Evolutionary conservation across 1,284 basidiomycete genomes (phyloP).

Genomic region (Pterulicium gracile): DNA sequence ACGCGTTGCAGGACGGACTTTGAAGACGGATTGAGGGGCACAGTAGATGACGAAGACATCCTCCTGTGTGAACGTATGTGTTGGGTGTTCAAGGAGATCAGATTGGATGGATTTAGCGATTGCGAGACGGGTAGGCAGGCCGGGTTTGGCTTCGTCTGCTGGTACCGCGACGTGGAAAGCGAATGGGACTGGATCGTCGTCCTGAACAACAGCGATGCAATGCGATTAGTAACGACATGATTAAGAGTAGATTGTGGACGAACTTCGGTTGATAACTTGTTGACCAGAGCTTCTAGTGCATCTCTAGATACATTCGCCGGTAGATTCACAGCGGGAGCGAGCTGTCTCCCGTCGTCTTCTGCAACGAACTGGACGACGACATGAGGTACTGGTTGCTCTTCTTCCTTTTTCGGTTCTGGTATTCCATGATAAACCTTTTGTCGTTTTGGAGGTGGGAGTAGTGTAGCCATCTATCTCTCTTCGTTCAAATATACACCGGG

Average conservation of each 20-base stretch:
- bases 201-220: slow-evolving; percentile 29
- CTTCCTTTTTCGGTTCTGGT: slow-evolving; percentile 49
- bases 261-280: slow-evolving; percentile 71
- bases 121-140: slow-evolving; percentile 67
- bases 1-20: slow-evolving; percentile 85
- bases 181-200: slow-evolving; percentile 85
- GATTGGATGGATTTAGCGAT: slow-evolving; percentile 71
- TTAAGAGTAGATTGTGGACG: slow-evolving; percentile 12
- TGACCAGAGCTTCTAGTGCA: slow-evolving; percentile 76
- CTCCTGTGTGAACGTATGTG: slow-evolving; percentile 70
- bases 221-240: slow-evolving; percentile 11
- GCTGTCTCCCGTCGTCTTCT: slow-evolving; percentile 68
- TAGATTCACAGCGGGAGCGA: slow-evolving; percentile 81
- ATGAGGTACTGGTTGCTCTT: slow-evolving; percentile 42
- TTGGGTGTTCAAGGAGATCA: slow-evolving; percentile 68
- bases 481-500: too few relatives aligned
- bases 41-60: slow-evolving; percentile 82
- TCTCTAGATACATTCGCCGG: slow-evolving; percentile 83
- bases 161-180: slow-evolving; percentile 76
- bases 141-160: slow-evolving; percentile 36
- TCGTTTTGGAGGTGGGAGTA: slow-evolving; percentile 78
- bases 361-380: slow-evolving; percentile 87
- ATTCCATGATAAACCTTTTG: slow-evolving; percentile 72
- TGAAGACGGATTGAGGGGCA: slow-evolving; percentile 93
- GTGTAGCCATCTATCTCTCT: slow-evolving; percentile 72